Evolutionary conservation across 1,139 yeast species (phyloP).

Genomic region (Taiozyma onychis): DNA sequence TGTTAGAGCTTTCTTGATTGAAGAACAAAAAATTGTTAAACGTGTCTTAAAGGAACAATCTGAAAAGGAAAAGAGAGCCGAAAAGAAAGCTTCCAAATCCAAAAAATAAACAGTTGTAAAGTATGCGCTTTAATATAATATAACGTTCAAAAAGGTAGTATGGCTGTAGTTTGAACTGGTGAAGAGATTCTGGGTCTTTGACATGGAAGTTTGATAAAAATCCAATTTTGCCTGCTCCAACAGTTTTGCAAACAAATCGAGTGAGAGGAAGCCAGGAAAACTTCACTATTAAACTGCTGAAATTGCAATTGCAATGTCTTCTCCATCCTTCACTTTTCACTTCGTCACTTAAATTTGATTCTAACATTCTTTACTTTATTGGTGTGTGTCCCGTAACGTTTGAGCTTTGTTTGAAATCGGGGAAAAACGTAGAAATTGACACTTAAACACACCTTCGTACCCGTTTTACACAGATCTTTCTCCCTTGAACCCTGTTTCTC

Average conservation of each 20-base stretch:
- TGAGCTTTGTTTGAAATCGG: neutral
- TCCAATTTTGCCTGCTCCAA: too few species aligned
- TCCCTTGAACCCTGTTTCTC: neutral
- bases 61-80: slow-evolving; percentile 62
- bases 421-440: neutral
- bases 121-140: slow-evolving; percentile 8
- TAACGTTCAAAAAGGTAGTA: neutral
- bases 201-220: too few species aligned
- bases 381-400: slow-evolving; percentile 6
- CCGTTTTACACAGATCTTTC: neutral
- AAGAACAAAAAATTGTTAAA: slow-evolving; percentile 99
- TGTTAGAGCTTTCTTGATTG: slow-evolving; percentile 98
- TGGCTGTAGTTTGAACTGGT: neutral
- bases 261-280: too few species aligned
- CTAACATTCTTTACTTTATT: neutral
- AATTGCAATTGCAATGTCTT: neutral
- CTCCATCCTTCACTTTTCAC: neutral
- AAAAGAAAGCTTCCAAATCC: slow-evolving; percentile 23
- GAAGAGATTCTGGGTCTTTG: neutral
- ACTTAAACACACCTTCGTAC: neutral
- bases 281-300: too few species aligned
- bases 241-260: too few species aligned
- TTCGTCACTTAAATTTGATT: neutral
- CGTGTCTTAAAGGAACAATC: slow-evolving; percentile 95
- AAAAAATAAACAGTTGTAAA: slow-evolving; percentile 16